Evolutionary conservation across 2,329 filamentous ascomycete species (phyloP).

Genomic region (Aspergillus pseudoviridinutans): DNA sequence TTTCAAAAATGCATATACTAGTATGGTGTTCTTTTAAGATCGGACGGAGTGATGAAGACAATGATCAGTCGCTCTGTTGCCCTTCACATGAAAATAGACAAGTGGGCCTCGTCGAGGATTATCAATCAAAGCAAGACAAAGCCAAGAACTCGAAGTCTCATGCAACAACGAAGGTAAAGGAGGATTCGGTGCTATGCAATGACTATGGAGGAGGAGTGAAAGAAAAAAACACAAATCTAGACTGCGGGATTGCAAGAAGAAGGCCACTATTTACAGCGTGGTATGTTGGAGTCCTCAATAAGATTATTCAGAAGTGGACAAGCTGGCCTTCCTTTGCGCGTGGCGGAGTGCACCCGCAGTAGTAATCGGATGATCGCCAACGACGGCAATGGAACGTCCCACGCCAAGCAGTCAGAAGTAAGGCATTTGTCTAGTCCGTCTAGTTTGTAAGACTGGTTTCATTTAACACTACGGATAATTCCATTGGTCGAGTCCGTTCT

Average conservation of each 20-base stretch:
- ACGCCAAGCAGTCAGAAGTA: neutral
- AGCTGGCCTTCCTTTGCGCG: slow-evolving; percentile 21
- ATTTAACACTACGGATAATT: neutral
- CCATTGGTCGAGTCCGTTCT: neutral
- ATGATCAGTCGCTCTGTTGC: neutral
- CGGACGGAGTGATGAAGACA: neutral
- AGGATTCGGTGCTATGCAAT: neutral
- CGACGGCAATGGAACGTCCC: neutral
- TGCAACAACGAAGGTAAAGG: neutral
- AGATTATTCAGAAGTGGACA: slow-evolving; percentile 19
- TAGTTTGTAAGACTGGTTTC: neutral
- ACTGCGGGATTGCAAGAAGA: slow-evolving; percentile 7
- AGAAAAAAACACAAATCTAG: neutral
- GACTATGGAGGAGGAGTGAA: neutral
- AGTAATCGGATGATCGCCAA: slow-evolving; percentile 7
- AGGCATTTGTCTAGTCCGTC: neutral
- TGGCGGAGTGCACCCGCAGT: slow-evolving; percentile 3
- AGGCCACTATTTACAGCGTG: neutral
- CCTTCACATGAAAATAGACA: slow-evolving; percentile 13
- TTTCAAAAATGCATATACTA: neutral
- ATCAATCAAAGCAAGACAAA: slow-evolving; percentile 3
- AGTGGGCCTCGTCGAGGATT: slow-evolving; percentile 5
- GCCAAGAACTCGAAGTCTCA: neutral
- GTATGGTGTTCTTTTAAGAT: neutral
- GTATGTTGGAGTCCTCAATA: neutral